Evolutionary conservation across 2,329 filamentous ascomycete species (phyloP), one percentile per base, ranked within the genome.

Genomic region (Lasiodiplodia gonubiensis): DNA sequence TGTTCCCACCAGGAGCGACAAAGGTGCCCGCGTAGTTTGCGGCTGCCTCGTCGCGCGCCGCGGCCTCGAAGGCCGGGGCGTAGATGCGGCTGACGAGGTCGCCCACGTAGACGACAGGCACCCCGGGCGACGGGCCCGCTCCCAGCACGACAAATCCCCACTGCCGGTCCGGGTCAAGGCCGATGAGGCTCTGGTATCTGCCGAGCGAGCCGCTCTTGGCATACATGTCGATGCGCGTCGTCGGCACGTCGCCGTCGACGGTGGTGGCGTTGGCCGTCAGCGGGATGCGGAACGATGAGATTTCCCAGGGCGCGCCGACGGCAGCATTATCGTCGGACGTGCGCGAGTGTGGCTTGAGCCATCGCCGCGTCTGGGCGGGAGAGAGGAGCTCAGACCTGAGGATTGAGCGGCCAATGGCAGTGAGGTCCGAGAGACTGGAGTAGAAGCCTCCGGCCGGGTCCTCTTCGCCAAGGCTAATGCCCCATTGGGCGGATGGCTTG

Each of bases 391-490:
- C 67, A 11, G 70, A 72, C 18, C 67, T 67, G 1, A 74, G 64
- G 37, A 74, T 74, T 4, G 70, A 68, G 18, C 70, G 70, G 48
- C 73, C 73, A 21, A 74, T 48, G 8, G 67, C 68, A 21, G 70
- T 69, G 4, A 74, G 61, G 59, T 74, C 73, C 27, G 68, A 60
- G 8, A 70, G 61, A 33, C 67, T 72, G 12, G 72, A 64, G 63
- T 71, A 74, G 68, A 75, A 72, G 52, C 74, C 72, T 8, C 75
- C 75, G 12, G 72, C 72, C 23, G 60, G 42, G 30, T 51, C 18
- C n/a, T 64, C 48, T 8, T 51, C 60, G 46, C 48, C 46, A 6
- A 64, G 27, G 46, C 35, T 30, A 11, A 52, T 53, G 51, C 51
- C 25, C 51, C 51, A 42, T 10, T 42, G 18, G 8, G 33, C 25